phyloP scores from a whole-genome alignment of 805 yeast species.

The Barnettozyma californica region DNA sequence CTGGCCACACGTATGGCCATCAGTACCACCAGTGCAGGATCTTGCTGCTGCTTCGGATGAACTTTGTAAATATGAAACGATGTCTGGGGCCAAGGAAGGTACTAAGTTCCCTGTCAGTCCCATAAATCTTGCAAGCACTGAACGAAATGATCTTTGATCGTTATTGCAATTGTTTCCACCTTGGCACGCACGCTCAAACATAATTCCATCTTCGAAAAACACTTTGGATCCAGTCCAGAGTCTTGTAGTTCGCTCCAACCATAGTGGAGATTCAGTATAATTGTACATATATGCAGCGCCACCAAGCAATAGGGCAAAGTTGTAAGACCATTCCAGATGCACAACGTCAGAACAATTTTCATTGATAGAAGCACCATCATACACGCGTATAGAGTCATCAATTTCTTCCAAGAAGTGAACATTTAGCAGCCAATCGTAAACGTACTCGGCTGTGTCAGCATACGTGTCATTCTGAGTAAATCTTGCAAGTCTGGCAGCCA shows the following conservation, averaged over 20 bases:
- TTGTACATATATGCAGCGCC: constrained; percentile 70
- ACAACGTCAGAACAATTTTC: constrained; percentile 45
- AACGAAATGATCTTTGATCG: constrained; percentile 73
- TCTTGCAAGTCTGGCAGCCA: constrained; percentile 60
- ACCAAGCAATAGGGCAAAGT: constrained; percentile 58
- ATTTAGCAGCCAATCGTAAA: constrained; percentile 56
- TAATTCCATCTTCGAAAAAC: constrained; percentile 45
- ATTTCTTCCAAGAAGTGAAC: constrained; percentile 38
- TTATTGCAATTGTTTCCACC: constrained; percentile 51
- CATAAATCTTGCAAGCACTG: constrained; percentile 58
- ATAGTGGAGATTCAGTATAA: constrained; percentile 44
- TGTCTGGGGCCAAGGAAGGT: constrained; percentile 41
- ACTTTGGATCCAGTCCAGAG: constrained; percentile 41
- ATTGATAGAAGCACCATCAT: constrained; percentile 55
- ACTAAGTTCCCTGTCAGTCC: constrained; percentile 53
- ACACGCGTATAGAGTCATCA: constrained; percentile 31
- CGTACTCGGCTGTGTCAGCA: constrained; percentile 47
- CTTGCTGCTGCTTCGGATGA: constrained; percentile 66
- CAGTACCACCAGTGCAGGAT: constrained; percentile 69
- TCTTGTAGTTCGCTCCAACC: constrained; percentile 45
- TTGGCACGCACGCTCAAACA: constrained; percentile 64
- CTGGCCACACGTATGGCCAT: constrained; percentile 71
- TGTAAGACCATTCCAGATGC: constrained; percentile 58
- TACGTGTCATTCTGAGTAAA: constrained; percentile 52
- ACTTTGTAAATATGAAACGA: constrained; percentile 37